These are phyloP conservation scores for Colletotrichum godetiae DNA, from an alignment of 2,329 filamentous ascomycete genomes.

Conservation along the genomic window DNA sequence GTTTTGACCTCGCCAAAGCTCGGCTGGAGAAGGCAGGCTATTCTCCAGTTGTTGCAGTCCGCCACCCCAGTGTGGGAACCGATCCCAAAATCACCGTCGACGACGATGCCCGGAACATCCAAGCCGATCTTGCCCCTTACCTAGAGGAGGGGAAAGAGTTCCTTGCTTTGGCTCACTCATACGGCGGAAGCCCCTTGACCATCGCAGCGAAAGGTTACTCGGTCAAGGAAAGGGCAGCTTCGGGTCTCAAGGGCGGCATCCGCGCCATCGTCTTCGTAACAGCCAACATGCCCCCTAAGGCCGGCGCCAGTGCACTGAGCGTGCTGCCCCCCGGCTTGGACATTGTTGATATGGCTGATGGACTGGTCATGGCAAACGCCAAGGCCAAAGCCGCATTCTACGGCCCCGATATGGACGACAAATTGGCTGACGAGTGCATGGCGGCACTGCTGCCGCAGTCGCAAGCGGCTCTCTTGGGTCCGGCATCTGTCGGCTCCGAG, in stretches of 20 bases:
- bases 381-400: conserved; percentile 22
- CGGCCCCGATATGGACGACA: conserved; percentile 19
- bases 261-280: conserved; percentile 4
- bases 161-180: conserved; percentile 18
- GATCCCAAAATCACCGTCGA: not conserved
- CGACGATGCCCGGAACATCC: conserved; percentile 18
- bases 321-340: conserved; percentile 14
- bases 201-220: conserved; percentile 14
- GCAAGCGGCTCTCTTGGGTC: not conserved
- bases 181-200: conserved; percentile 5
- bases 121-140: not conserved
- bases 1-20: conserved; percentile 8
- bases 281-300: conserved; percentile 11
- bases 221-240: not conserved
- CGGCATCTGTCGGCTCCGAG: not conserved
- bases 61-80: conserved; percentile 7
- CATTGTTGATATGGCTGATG: conserved; percentile 4
- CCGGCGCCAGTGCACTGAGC: conserved; percentile 13
- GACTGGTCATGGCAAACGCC: conserved; percentile 3
- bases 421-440: conserved; percentile 2
- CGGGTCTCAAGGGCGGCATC: conserved; percentile 5
- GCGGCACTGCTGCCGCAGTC: conserved; percentile 16
- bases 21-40: conserved; percentile 9
- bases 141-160: conserved; percentile 14
- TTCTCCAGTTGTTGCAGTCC: conserved; percentile 13